These are phyloP conservation scores for Zea luxurians DNA, from an alignment of 176 grass and related monocot genomes.

Conservation along the genomic window DNA sequence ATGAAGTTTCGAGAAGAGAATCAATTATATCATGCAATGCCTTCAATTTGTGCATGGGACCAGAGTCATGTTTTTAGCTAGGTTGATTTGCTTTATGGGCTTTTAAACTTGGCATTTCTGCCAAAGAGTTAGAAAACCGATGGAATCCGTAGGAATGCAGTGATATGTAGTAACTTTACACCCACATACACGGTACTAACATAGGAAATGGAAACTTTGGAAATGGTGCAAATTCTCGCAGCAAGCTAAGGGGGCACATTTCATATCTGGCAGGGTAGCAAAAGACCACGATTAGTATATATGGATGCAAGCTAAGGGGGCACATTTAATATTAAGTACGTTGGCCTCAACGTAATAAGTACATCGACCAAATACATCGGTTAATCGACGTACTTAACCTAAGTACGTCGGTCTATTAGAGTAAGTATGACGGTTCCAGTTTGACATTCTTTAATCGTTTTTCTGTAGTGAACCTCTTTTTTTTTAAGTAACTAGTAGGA, in stretches of 20 bases:
- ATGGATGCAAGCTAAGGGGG: too few species aligned
- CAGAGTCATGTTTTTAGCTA: not conserved
- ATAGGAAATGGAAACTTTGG: not conserved
- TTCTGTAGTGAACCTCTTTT: not conserved
- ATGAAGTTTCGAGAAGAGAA: not conserved
- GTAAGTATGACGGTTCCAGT: too few species aligned
- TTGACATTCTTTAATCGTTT: too few species aligned
- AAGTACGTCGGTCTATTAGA: too few species aligned
- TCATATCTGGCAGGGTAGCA: not conserved
- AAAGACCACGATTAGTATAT: not conserved
- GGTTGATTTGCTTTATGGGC: not conserved
- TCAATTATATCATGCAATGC: not conserved
- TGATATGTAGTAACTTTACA: not conserved
- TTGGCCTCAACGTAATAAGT: too few species aligned
- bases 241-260: not conserved
- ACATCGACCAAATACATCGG: too few species aligned
- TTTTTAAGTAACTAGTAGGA: not conserved
- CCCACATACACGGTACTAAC: not conserved
- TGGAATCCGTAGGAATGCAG: not conserved
- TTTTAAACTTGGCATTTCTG: not conserved
- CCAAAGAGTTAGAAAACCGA: not conserved
- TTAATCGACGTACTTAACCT: too few species aligned
- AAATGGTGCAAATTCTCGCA: not conserved
- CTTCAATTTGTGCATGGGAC: not conserved
- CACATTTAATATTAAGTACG: too few species aligned